A percentile compares a stretch with the other conserved stretches of the same genome.
phyloP scores from a whole-genome alignment of 2,329 filamentous ascomycete species.

The Colletotrichum sp. region DNA sequence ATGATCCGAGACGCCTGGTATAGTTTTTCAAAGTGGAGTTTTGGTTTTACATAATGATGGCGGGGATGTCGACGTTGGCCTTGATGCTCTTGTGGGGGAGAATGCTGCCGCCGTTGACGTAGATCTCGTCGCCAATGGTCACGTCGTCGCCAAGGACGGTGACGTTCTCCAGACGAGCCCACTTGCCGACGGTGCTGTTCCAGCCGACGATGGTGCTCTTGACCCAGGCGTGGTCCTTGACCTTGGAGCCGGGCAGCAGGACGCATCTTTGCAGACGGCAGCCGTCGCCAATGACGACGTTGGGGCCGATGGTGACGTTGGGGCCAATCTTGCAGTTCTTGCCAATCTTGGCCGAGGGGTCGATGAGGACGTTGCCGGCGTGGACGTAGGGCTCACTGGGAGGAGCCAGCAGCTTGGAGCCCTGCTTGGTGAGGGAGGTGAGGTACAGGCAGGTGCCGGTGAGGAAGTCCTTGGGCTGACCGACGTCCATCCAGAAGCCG shows the following conservation, averaged over 20 bases:
- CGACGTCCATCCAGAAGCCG: conserved; percentile 99
- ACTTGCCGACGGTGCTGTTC: conserved; percentile 95
- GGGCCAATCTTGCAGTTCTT: conserved; percentile 98
- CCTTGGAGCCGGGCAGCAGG: conserved; percentile 84
- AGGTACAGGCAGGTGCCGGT: conserved; percentile 96
- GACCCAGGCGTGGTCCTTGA: conserved; percentile 99
- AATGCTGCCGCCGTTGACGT: conserved; percentile 95
- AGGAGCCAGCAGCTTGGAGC: conserved; percentile 81
- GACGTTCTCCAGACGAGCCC: conserved; percentile 96
- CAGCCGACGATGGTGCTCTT: conserved; percentile 99
- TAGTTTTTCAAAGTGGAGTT: background rate
- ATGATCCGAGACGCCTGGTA: background rate
- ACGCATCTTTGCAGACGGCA: conserved; percentile 94
- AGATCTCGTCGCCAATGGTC: conserved; percentile 93
- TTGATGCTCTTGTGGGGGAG: conserved; percentile 99
- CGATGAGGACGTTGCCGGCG: conserved; percentile 94
- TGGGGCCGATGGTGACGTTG: conserved; percentile 94
- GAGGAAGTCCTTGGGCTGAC: conserved; percentile 98
- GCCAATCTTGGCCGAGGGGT: conserved; percentile 93
- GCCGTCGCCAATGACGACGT: conserved; percentile 91
- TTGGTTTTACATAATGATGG: conserved; percentile 67
- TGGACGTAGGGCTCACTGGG: conserved; percentile 80
- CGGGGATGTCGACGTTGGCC: conserved; percentile 86
- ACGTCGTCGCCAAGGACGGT: conserved; percentile 98
- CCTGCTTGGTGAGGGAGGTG: conserved; percentile 87